Percentiles rank a stretch among this genome's conserved stretches.
Conservation (phyloP, 805 yeast genomes). For the Maudiozyma turicensis region DNA sequence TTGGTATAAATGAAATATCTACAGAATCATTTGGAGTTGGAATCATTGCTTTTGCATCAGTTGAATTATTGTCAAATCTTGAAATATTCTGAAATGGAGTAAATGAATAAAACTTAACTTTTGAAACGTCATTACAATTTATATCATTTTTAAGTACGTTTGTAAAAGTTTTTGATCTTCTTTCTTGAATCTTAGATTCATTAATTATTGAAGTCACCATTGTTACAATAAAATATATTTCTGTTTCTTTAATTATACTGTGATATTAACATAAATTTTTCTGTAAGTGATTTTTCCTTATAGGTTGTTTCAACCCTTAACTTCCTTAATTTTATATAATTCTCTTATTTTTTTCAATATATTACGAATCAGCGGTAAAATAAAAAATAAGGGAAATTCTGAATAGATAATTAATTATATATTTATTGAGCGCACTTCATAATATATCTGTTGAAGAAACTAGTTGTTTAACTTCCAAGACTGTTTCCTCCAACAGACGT, state of each 20-base stretch:
- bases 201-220: not conserved
- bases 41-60: not conserved
- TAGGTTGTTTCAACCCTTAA: too few relatives aligned
- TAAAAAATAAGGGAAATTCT: too few relatives aligned
- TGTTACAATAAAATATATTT: not conserved
- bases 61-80: conserved; percentile 1
- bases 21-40: not conserved
- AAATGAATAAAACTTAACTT: conserved; percentile 3
- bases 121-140: conserved; percentile 2
- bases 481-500: too few relatives aligned
- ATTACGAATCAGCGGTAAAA: too few relatives aligned
- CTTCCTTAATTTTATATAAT: too few relatives aligned
- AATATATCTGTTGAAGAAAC: too few relatives aligned
- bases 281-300: too few relatives aligned
- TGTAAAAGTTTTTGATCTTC: conserved; percentile 13
- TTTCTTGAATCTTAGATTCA: conserved; percentile 1
- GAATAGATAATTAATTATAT: too few relatives aligned
- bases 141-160: conserved; percentile 4
- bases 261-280: too few relatives aligned
- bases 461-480: too few relatives aligned
- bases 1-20: not conserved
- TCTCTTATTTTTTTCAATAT: too few relatives aligned
- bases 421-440: too few relatives aligned
- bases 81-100: not conserved
- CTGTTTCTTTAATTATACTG: not conserved